Base-by-base conservation (phyloP, 2,329 filamentous ascomycete genomes). In the Boeremia exigua region DNA sequence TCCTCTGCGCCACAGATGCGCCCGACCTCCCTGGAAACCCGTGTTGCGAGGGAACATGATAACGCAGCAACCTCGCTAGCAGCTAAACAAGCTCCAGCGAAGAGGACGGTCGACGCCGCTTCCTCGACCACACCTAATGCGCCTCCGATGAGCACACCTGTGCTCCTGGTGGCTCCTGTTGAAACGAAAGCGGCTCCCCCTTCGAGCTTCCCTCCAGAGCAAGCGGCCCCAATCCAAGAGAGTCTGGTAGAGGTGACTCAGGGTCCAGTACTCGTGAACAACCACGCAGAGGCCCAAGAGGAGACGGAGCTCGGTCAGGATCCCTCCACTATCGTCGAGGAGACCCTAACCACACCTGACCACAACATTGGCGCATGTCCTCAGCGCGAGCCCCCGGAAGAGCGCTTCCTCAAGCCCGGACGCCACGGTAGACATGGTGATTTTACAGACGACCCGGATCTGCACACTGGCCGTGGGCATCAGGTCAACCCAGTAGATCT, bases 401-500 rank as follows among this genome's bases (percentile, higher is more conserved):
- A 43, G 5, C 28, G 15, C 6, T 71, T 60, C 39, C 48, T 68
- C 7, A 69, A 70, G 30, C 11, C 54, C 6, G 68, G 69, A 6
- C 44, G 14, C 3, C 70, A 72, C 39, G 68, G 70, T 3, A 55
- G 54, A 0, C 37, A 47, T 4, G 67, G 57, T 5, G 60, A 66
- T 19, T 71, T 62, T 1, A 43, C 54, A 6, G 25, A 38, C 11
- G 68, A 71, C 19, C 36, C 44, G 4, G 61, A 64, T 39, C 51
- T 62, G 2, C 17, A 11, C 2, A 68, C 63, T 1, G 70, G 67
- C 1, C 15, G 39, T 7, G 68, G 70, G 1, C 70, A 72, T 36
- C 55, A 60, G 19, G 58, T 71, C 10, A 48, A 54, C 6, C 59
- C 55, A 5, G 38, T 10, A n/a, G 65, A 69, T 39, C 27, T 37